Evolutionary conservation across 306 rosid species (phyloP), one percentile per base, ranked within the genome.

Genomic region (Dalbergia cochinchinensis): DNA sequence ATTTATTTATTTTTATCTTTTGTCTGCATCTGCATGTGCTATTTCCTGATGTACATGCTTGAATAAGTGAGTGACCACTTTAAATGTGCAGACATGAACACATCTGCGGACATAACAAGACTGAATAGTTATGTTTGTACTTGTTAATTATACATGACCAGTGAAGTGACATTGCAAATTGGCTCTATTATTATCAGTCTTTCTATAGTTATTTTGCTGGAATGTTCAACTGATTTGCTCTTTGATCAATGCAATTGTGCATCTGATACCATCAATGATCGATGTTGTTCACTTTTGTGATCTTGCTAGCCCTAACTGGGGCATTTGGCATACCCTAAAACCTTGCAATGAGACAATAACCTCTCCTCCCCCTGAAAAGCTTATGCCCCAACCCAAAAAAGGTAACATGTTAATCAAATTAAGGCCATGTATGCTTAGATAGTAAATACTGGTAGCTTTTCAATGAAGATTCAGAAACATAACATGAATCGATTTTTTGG

Each of bases 181-280:
- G 13, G 4, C 22, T 13, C 11, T 22, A 8, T 4, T 42, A 2
- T 14, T 5, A 14, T 74, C 26, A 18, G 54, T 22, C 11, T 57
- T 60, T 3, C 34, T 16, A 31, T 20, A 10, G 11, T 19, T 16
- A 10, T 66, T 48, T 26, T 48, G 10, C 61, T 20, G 58, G 41
- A n/a, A 55, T 13, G 59, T 74, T 59, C 42, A 41, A 41, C 44
- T 22, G 13, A 74, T n/a, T 74, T 39, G 39, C 45, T 74, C 69
- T 73, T 74, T 9, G 3, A 31, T 62, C 47, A 9, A 8, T 26
- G 47, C 18, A 45, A 16, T 45, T 41, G 19, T 61, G 55, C 61
- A 13, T 45, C 5, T 44, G 45, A 42, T 26, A 13, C 31, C 26
- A n/a, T 44, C 39, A 60, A 60, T 74, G 45, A 8, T 34, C 50